Evolutionary conservation across 208 protist species (phyloP).

Genomic region (Wallacemonas sp.): DNA sequence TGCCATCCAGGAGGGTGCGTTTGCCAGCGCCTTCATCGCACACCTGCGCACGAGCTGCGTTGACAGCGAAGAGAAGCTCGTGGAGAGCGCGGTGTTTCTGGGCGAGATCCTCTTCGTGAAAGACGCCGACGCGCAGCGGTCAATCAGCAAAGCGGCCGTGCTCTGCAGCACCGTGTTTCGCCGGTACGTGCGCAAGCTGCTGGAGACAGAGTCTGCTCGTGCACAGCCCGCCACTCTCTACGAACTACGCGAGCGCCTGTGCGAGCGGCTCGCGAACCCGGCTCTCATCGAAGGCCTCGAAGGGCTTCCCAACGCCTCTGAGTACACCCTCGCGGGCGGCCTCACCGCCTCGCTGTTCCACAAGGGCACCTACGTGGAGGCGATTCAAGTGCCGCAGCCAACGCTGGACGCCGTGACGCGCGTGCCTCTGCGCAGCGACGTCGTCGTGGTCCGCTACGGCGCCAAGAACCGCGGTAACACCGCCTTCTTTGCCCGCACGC

Average conservation of each 20-base stretch:
- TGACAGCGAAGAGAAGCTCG: constrained; percentile 24
- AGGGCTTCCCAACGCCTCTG: constrained; percentile 43
- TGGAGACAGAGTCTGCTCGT: constrained; percentile 54
- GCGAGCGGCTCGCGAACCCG: constrained; percentile 61
- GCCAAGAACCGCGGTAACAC: constrained; percentile 75
- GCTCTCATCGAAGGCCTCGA: constrained; percentile 74
- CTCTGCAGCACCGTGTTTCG: constrained; percentile 81
- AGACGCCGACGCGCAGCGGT: constrained; percentile 60
- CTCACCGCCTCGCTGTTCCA: constrained; percentile 77
- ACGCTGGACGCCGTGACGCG: constrained; percentile 29
- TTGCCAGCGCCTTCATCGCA: constrained; percentile 40
- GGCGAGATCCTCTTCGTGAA: constrained; percentile 85
- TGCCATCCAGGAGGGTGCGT: constrained; percentile 68
- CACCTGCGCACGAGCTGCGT: constrained; percentile 17
- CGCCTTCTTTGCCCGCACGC: constrained; percentile 77
- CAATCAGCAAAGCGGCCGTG: constrained; percentile 69
- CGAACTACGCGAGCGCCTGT: constrained; percentile 63
- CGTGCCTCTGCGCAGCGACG: constrained; percentile 48
- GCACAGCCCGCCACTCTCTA: constrained; percentile 51
- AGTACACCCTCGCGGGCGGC: constrained; percentile 61
- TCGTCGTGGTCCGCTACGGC: constrained; percentile 80
- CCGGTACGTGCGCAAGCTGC: constrained; percentile 53
- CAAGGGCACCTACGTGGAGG: constrained; percentile 56
- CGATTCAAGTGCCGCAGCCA: constrained; percentile 56
- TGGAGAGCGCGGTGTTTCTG: constrained; percentile 61